Conservation (phyloP, 1,284 basidiomycete species). For the Malassezia dermatis region DNA sequence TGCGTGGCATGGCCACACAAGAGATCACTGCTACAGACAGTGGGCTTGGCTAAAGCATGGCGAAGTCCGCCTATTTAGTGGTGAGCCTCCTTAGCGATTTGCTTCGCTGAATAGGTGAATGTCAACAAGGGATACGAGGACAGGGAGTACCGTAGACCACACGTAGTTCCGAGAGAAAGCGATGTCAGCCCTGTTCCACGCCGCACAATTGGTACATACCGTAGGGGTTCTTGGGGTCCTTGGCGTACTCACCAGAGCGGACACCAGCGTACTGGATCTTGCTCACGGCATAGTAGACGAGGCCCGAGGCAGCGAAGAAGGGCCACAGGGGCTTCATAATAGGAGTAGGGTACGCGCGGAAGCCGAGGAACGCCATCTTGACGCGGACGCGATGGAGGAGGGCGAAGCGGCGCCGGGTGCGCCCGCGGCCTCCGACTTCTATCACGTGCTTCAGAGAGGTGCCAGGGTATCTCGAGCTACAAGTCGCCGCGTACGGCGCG, state of each 20-base stretch:
- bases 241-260: constrained; percentile 36
- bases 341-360: constrained; percentile 45
- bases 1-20: neutral
- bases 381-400: neutral
- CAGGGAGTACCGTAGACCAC: neutral
- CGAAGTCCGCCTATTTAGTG: neutral
- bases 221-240: constrained; percentile 47
- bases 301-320: constrained; percentile 37
- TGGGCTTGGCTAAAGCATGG: neutral
- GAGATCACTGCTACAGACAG: neutral
- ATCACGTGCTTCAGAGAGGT: constrained; percentile 17
- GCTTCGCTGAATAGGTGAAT: constrained; percentile 9
- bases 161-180: neutral
- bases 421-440: neutral
- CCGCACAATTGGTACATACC: constrained; percentile 18
- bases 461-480: constrained; percentile 13
- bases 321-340: constrained; percentile 44
- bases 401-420: neutral
- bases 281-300: constrained; percentile 40
- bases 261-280: constrained; percentile 35
- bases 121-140: neutral
- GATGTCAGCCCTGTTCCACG: neutral
- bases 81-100: constrained; percentile 15
- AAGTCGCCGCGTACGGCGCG: neutral
- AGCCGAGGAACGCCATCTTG: constrained; percentile 38